Conservation (phyloP, 2,329 filamentous ascomycete species). For the Pseudohalonectria lignicola region DNA sequence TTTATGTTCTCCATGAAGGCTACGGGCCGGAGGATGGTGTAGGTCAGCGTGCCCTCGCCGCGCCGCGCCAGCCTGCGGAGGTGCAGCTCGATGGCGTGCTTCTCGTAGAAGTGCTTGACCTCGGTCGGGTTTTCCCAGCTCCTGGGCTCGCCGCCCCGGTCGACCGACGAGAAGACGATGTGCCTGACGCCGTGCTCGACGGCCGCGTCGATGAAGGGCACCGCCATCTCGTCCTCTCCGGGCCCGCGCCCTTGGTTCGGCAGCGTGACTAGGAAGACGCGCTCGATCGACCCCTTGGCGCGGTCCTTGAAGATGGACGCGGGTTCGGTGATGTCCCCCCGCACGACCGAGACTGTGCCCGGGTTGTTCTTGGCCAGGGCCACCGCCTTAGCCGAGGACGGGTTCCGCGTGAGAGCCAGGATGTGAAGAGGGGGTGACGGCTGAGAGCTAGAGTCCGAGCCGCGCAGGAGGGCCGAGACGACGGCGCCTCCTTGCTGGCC, state of each 20-base stretch:
- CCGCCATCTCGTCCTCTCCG: constrained; percentile 22
- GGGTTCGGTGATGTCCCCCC: constrained; percentile 21
- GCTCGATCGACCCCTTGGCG: constrained; percentile 15
- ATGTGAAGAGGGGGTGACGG: constrained; percentile 5
- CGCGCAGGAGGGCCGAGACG: constrained; percentile 6
- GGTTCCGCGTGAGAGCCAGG: constrained; percentile 14
- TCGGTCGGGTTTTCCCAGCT: constrained; percentile 15
- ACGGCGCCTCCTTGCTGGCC: constrained; percentile 9
- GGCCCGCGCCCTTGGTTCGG: constrained; percentile 9
- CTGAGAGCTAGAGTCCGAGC: not conserved
- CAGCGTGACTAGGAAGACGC: constrained; percentile 21
- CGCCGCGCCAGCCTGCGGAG: constrained; percentile 25
- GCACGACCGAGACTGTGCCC: constrained; percentile 17
- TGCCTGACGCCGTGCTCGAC: constrained; percentile 17
- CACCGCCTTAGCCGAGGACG: constrained; percentile 16
- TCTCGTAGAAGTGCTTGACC: constrained; percentile 22
- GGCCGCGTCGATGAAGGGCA: constrained; percentile 21
- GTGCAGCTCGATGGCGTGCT: constrained; percentile 49
- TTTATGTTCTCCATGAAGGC: constrained; percentile 29
- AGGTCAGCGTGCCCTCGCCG: constrained; percentile 14
- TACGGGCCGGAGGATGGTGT: constrained; percentile 26
- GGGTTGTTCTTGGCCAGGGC: constrained; percentile 6
- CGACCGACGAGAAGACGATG: constrained; percentile 18
- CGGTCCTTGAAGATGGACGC: constrained; percentile 20
- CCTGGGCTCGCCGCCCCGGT: constrained; percentile 17